Evolutionary conservation across 345 rosid genomes (phyloP).

Genomic region (Camelina sativa): DNA sequence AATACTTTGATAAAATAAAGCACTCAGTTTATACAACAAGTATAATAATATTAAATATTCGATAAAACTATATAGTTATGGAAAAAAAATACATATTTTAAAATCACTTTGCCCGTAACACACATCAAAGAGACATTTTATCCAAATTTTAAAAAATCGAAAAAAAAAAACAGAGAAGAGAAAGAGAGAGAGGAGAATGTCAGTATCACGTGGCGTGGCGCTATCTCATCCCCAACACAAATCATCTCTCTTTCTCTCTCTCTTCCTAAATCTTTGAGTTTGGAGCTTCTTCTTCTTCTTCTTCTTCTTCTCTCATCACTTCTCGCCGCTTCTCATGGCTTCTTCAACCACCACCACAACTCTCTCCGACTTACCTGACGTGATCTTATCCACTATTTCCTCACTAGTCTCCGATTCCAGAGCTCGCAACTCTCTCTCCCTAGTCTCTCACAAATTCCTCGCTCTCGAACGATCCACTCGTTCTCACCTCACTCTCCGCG

Average conservation of each 20-base stretch:
- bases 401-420: constrained; percentile 63
- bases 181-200: constrained; percentile 28
- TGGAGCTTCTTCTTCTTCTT: background rate
- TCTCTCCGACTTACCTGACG: constrained; percentile 74
- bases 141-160: background rate
- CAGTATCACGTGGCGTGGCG: constrained; percentile 41
- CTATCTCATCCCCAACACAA: constrained; percentile 41
- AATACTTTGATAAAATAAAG: background rate
- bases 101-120: constrained; percentile 29
- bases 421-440: constrained; percentile 73
- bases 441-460: constrained; percentile 68
- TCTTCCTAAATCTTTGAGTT: background rate
- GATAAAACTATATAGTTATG: no score
- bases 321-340: constrained; percentile 34
- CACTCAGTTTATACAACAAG: background rate
- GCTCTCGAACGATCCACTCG: constrained; percentile 77
- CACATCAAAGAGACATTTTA: constrained; percentile 32
- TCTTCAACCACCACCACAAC: constrained; percentile 23
- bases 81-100: background rate
- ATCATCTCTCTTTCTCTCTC: constrained; percentile 6
- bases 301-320: background rate
- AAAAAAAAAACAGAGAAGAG: background rate
- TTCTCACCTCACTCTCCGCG: constrained; percentile 79
- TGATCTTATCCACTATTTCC: constrained; percentile 59
- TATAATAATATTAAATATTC: no score